Evolutionary conservation across 805 yeast species (phyloP).

Genomic region (Cephaloascus fragrans): DNA sequence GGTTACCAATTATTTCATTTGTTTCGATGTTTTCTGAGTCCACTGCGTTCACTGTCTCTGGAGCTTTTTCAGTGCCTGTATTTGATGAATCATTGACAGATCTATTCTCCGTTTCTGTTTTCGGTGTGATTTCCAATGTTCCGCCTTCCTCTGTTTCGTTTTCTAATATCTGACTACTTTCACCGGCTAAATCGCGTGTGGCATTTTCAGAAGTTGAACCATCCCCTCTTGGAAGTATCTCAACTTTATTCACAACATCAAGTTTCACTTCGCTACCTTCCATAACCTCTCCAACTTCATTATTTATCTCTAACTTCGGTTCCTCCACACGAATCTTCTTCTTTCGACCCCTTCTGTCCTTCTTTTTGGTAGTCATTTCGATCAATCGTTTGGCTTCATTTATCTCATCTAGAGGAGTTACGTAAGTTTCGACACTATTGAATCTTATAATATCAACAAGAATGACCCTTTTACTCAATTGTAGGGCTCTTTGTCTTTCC

Average conservation of each 20-base stretch:
- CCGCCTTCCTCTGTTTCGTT: slow-evolving; percentile 1
- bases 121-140: not conserved
- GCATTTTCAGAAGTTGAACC: too few species aligned
- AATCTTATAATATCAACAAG: slow-evolving; percentile 52
- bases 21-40: slow-evolving; percentile 2
- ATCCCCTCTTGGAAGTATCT: too few species aligned
- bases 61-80: slow-evolving; percentile 1
- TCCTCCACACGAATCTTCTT: slow-evolving; percentile 25
- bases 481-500: slow-evolving; percentile 63
- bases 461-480: slow-evolving; percentile 54
- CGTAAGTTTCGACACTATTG: slow-evolving; percentile 32
- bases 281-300: not conserved
- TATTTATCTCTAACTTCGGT: slow-evolving; percentile 7
- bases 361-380: slow-evolving; percentile 25
- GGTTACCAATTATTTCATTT: slow-evolving; percentile 2
- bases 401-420: slow-evolving; percentile 59
- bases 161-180: slow-evolving; percentile 2
- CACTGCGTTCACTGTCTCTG: slow-evolving; percentile 4
- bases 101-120: not conserved
- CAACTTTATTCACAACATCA: too few species aligned
- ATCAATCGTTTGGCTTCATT: slow-evolving; percentile 31
- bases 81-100: slow-evolving; percentile 2
- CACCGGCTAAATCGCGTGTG: not conserved
- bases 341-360: slow-evolving; percentile 35
- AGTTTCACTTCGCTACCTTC: not conserved